Conservation (phyloP, 371 early-diverging fungal species). For the Polyrhizophydium stewartii region DNA sequence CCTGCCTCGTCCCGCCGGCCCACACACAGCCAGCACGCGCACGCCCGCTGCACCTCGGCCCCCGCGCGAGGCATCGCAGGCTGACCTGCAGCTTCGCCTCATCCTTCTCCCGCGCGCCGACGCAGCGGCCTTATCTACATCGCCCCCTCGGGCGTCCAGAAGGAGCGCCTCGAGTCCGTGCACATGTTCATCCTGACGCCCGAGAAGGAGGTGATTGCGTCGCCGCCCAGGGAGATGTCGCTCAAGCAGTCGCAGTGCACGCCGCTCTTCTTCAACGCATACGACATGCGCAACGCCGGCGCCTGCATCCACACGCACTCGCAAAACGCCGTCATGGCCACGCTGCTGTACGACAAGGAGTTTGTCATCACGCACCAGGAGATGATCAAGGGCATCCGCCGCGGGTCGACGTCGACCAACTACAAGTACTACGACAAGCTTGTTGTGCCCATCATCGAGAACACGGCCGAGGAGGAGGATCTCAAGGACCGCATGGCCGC, state of each 20-base stretch:
- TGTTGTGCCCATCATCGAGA: conserved; percentile 93
- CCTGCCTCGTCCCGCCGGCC: neutral
- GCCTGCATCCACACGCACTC: conserved; percentile 97
- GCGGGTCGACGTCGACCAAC: conserved; percentile 55
- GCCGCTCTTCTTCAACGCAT: conserved; percentile 92
- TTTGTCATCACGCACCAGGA: conserved; percentile 90
- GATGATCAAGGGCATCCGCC: conserved; percentile 97
- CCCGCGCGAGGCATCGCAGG: no score
- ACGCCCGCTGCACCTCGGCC: no score
- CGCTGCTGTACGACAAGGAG: conserved; percentile 66
- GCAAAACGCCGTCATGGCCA: conserved; percentile 91
- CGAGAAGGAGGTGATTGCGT: conserved; percentile 58
- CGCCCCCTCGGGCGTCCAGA: conserved; percentile 95
- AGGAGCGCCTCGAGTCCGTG: conserved; percentile 82
- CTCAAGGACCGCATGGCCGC: conserved; percentile 85
- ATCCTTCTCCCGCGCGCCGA: conserved; percentile 26
- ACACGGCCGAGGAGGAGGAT: conserved; percentile 93
- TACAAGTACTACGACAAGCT: conserved; percentile 76
- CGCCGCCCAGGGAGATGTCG: conserved; percentile 56
- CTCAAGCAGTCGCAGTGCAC: conserved; percentile 75
- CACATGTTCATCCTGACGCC: conserved; percentile 83
- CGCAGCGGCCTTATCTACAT: conserved; percentile 78
- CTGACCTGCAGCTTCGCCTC: neutral
- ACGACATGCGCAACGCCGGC: conserved; percentile 81
- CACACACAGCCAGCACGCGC: neutral